These are phyloP conservation scores for Mycena filopes DNA, from an alignment of 768 basidiomycete species.

Conservation along the genomic window DNA sequence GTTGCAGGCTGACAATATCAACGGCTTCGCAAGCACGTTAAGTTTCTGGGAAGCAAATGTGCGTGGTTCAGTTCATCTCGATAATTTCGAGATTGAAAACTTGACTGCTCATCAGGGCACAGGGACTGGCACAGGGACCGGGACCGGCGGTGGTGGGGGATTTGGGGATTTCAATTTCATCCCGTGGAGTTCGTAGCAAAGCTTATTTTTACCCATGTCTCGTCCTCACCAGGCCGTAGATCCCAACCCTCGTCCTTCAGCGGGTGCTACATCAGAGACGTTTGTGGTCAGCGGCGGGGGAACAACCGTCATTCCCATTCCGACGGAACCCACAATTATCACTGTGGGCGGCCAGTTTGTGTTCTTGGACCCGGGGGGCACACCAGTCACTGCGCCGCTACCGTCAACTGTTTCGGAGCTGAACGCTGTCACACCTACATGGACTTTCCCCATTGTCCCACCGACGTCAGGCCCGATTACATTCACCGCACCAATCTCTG, in stretches of 20 bases:
- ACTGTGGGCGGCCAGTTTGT: neutral
- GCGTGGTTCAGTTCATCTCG: too few species aligned
- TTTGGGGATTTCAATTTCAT: neutral
- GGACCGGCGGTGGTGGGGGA: too few species aligned
- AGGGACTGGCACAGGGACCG: too few species aligned
- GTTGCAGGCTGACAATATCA: constrained; percentile 46
- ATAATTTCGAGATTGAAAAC: too few species aligned
- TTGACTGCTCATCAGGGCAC: too few species aligned
- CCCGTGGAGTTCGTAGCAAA: neutral
- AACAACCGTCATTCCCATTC: neutral
- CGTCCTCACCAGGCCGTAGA: neutral
- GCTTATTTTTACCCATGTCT: too few species aligned
- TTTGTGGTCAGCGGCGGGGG: neutral
- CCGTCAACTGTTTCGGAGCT: neutral
- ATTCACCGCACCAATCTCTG: constrained; percentile 19
- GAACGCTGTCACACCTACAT: constrained; percentile 5
- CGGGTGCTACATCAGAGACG: constrained; percentile 16
- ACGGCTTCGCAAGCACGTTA: constrained; percentile 58
- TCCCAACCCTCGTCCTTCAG: constrained; percentile 14
- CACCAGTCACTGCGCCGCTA: constrained; percentile 5
- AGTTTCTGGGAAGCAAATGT: constrained; percentile 42
- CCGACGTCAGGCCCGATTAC: constrained; percentile 10
- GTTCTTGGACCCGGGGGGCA: constrained; percentile 6
- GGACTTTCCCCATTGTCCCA: constrained; percentile 12
- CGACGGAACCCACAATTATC: neutral